These are phyloP conservation scores for Dryas integrifolia DNA, from an alignment of 331 rosid species.

Conservation along the genomic window DNA sequence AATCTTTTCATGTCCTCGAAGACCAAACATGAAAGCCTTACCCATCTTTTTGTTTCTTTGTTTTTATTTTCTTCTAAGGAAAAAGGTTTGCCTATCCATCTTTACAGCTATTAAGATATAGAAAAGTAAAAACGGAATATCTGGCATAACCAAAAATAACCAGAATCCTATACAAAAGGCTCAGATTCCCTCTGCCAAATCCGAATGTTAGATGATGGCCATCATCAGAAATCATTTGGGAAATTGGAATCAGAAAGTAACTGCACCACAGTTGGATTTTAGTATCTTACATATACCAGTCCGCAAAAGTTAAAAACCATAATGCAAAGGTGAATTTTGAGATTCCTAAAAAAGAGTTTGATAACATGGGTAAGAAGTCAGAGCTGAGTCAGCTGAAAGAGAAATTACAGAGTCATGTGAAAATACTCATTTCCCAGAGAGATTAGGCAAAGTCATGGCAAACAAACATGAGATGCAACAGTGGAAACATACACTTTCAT, in stretches of 20 bases:
- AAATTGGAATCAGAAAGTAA: slow-evolving; percentile 25
- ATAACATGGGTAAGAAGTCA: background rate
- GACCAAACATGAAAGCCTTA: slow-evolving; percentile 15
- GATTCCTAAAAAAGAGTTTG: slow-evolving; percentile 3
- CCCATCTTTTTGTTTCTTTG: slow-evolving; percentile 11
- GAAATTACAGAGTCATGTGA: slow-evolving; percentile 40
- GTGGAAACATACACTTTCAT: slow-evolving; percentile 17
- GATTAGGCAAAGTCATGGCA: slow-evolving; percentile 13
- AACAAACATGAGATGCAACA: slow-evolving; percentile 18
- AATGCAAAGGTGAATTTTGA: slow-evolving; percentile 31
- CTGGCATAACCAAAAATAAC: background rate
- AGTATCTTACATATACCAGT: background rate
- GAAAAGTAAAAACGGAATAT: slow-evolving; percentile 18
- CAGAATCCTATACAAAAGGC: slow-evolving; percentile 11
- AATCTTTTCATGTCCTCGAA: slow-evolving; percentile 22
- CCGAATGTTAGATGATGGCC: background rate
- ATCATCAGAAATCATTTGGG: background rate
- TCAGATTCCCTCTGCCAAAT: slow-evolving; percentile 7
- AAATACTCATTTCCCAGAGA: slow-evolving; percentile 30
- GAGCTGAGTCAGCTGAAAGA: slow-evolving; percentile 29
- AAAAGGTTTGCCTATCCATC: slow-evolving; percentile 5
- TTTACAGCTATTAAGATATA: slow-evolving; percentile 29
- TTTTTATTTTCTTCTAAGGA: background rate
- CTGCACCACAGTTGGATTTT: slow-evolving; percentile 12
- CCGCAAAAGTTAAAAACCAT: slow-evolving; percentile 36